Base-by-base conservation (phyloP, 345 rosid genomes). In the Mallotus nudiflorus region DNA sequence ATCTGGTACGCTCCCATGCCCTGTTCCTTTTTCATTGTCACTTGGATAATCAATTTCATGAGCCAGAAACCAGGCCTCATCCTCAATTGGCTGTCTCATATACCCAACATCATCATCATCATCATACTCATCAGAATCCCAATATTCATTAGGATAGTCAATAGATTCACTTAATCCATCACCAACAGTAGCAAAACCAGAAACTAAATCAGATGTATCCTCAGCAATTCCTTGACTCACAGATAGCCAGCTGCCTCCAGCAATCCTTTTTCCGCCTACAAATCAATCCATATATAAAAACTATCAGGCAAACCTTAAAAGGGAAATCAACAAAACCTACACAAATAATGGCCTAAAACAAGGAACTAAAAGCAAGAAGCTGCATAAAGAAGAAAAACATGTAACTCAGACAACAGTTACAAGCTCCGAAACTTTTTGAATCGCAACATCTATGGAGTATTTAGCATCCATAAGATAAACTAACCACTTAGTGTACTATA, bases 101-200 rank as follows among this genome's bases (percentile, higher is more conserved):
- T 92, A 96, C 19, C 99, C 99, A 85, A 89, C 91, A 76, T 96
- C 99, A 42, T 91, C 97, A n/a, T 96, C 96, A 3, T 96, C 97
- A 6, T 96, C 99, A 72, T 96, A 96, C 75, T 96, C 97, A 62
- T 96, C 99, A 42, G 99, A 96, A 72, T 96, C 99, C 99, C 99
- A 96, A 80, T 90, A 92, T 44, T 96, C 97, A 62, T 96, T 88
- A 31, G 88, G 89, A 69, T 89, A 92, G 77, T 96, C 98, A 69
- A 92, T 77, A 45, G 97, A 88, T 86, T 91, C 98, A 84, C 95
- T 91, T 66, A 89, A 80, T 76, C 97, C 99, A 83, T 92, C 98
- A 69, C 97, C 99, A 35, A 91, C 81, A 40, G 99, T 92, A 66
- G 98, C 99, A 86, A 96, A 92, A 66, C 99, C 98, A 64, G 99